Conservation (phyloP, 2,329 filamentous ascomycete species). For the Aspergillus glaucus region DNA sequence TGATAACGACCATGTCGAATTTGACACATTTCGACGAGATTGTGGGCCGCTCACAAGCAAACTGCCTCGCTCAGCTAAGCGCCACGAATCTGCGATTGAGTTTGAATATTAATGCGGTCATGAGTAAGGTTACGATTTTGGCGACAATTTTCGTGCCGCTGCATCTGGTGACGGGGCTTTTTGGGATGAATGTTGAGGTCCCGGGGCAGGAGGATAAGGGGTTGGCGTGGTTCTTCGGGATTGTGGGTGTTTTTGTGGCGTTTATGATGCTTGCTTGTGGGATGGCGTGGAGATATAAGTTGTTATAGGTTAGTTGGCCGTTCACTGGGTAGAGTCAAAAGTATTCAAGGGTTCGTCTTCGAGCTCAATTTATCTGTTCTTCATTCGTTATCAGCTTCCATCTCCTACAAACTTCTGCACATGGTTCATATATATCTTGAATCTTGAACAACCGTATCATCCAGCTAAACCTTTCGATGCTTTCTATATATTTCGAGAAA, state of each 20-base stretch:
- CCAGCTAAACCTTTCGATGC: too few relatives aligned
- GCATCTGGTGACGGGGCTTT: conserved; percentile 68
- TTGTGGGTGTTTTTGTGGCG: conserved; percentile 36
- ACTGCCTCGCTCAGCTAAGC: conserved; percentile 87
- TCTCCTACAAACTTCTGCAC: too few relatives aligned
- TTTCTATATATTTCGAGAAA: too few relatives aligned
- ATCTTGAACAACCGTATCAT: too few relatives aligned
- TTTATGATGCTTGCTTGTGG: conserved; percentile 32
- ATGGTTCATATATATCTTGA: too few relatives aligned
- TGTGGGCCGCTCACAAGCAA: conserved; percentile 81
- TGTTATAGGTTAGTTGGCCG: conserved; percentile 20
- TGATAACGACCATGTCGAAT: conserved; percentile 95
- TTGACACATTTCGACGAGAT: conserved; percentile 94
- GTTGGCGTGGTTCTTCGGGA: conserved; percentile 43
- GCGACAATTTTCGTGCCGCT: conserved; percentile 90
- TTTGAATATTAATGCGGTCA: conserved; percentile 73
- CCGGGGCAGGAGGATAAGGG: conserved; percentile 32
- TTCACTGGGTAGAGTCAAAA: not conserved
- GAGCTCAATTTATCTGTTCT: too few relatives aligned
- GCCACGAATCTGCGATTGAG: conserved; percentile 85
- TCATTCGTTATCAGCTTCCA: too few relatives aligned
- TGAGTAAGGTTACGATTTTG: conserved; percentile 90
- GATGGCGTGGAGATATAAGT: conserved; percentile 27
- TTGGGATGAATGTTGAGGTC: conserved; percentile 46
- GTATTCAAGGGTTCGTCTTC: too few relatives aligned